Evolutionary conservation across 257 asterid species (phyloP), one percentile per base, ranked within the genome.

Genomic region (Prunella vulgaris): DNA sequence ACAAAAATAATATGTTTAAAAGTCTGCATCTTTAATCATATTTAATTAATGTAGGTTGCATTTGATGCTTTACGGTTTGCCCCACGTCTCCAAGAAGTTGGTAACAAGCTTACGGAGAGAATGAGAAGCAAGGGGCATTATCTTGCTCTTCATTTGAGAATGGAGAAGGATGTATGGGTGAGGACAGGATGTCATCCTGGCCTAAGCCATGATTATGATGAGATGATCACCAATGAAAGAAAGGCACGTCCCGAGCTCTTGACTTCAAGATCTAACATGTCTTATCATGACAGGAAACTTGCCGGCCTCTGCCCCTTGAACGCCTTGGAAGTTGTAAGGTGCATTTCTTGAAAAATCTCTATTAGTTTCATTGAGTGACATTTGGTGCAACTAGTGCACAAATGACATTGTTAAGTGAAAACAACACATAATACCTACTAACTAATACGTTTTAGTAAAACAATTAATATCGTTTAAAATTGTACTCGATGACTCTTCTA

Each of bases 161-260:
- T 93, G 99, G 99, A 93, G 49, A 90, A 93, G 79, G 99, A 93
- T 58, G 99, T 93, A 0, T 93, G 99, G 99, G 99, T 90, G 20
- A 84, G 99, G 72, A 93, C 97, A 0, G 99, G 99, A 14, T 93
- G 99, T 58, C 93, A 88, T 68, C 97, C 99, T 3, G 97, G 99
- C 38, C 84, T 93, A 10, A 85, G 70, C 56, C 85, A 68, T 0
- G 84, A 84, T 66, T 83, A 80, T 10, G 96, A 93, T 67, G 96
- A 84, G 66, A 84, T 88, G 80, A 84, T 93, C 62, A 73, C 68
- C 38, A 84, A 87, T 14, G 97, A 93, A 77, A 78, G 99, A 62
- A 88, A 81, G 72, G 72, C 63, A 0, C 82, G 86, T 15, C 97
- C 99, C 0, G 84, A 87, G 74, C 92, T 93, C 62, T 75, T 93